A percentile compares a stretch with the other conserved stretches of the same genome.
These are phyloP conservation scores for Tetradesmus lagerheimii DNA, from an alignment of 139 green algal genomes.

Conservation along the genomic window DNA sequence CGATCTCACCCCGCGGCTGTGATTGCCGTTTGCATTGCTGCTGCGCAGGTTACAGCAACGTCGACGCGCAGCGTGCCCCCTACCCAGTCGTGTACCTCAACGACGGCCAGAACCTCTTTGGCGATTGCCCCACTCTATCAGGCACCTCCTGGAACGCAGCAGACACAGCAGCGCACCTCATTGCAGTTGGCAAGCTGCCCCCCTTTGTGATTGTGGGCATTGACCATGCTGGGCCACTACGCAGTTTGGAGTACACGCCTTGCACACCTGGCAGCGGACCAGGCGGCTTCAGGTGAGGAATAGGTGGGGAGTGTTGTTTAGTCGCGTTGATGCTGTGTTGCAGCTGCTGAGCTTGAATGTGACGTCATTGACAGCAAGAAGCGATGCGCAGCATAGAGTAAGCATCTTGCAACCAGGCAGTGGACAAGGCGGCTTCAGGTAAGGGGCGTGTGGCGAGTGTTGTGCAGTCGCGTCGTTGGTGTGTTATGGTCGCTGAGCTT, in stretches of 20 bases:
- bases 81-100: constrained; percentile 65
- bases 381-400: no score
- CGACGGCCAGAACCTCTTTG: constrained; percentile 77
- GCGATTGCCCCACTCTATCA: constrained; percentile 47
- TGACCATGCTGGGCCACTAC: constrained; percentile 54
- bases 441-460: no score
- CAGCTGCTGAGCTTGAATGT: no score
- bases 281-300: constrained; percentile 15
- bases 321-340: no score
- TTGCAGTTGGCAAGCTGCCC: constrained; percentile 53
- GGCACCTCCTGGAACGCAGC: constrained; percentile 60
- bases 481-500: no score
- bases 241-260: constrained; percentile 60
- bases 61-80: background rate
- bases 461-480: no score
- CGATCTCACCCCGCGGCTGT: no score
- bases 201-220: constrained; percentile 70
- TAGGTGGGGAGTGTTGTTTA: background rate
- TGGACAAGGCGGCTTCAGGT: no score
- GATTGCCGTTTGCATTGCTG: no score
- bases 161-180: constrained; percentile 55
- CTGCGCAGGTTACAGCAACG: background rate
- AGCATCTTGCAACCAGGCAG: no score
- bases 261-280: constrained; percentile 64
- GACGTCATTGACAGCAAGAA: no score